phyloP scores from a whole-genome alignment of 768 basidiomycete species.

The Termitomyces sp. region DNA sequence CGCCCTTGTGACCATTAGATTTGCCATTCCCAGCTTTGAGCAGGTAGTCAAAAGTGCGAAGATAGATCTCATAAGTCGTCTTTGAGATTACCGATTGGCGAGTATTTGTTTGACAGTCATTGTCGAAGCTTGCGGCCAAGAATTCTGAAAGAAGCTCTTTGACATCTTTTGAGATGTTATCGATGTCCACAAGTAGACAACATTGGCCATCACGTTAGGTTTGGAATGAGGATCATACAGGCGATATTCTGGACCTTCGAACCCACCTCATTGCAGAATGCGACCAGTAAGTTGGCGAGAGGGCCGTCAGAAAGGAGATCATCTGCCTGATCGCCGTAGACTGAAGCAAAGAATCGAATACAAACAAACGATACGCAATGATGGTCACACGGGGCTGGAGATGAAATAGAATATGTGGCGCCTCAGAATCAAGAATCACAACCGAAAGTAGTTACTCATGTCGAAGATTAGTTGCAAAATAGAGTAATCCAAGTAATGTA shows the following conservation, averaged over 20 bases:
- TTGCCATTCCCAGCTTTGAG: conserved; percentile 17
- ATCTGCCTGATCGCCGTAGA: conserved; percentile 23
- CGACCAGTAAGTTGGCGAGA: conserved; percentile 21
- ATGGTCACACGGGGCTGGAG: conserved; percentile 1
- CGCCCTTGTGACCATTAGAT: conserved; percentile 20
- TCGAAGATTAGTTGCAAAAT: background rate
- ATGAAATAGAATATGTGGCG: conserved; percentile 16
- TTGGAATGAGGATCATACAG: conserved; percentile 17
- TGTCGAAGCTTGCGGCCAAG: conserved; percentile 17
- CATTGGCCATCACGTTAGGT: conserved; percentile 12
- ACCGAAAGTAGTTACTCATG: background rate
- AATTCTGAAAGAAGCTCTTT: conserved; percentile 25
- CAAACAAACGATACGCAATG: background rate
- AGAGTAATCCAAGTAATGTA: conserved; percentile 9
- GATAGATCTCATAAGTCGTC: conserved; percentile 26
- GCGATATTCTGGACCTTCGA: conserved; percentile 10
- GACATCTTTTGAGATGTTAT: conserved; percentile 26
- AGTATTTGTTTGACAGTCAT: conserved; percentile 27
- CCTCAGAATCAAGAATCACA: background rate
- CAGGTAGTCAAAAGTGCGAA: conserved; percentile 14
- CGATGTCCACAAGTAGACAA: conserved; percentile 21
- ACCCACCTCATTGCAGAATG: conserved; percentile 20
- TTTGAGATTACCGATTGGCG: conserved; percentile 30
- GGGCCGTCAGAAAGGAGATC: conserved; percentile 19
- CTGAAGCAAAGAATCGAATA: background rate